These are phyloP conservation scores for Ashbya aceris DNA, from an alignment of 1,139 yeast genomes.

Conservation along the genomic window DNA sequence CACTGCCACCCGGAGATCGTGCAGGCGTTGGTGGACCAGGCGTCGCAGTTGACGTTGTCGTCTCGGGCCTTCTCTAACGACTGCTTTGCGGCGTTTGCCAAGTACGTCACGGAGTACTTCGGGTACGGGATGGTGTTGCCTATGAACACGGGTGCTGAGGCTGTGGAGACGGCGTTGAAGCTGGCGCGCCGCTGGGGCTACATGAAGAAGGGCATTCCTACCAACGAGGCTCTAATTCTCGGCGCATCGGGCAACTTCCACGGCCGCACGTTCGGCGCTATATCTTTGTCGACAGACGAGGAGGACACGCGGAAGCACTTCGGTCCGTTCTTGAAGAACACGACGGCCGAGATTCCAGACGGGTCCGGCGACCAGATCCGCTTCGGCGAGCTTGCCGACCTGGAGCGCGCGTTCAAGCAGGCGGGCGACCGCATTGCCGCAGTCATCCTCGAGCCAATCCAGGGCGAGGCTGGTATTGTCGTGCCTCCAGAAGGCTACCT, in stretches of 20 bases:
- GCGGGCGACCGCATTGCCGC: conserved; percentile 93
- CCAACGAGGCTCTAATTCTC: conserved; percentile 74
- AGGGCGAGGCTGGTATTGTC: conserved; percentile 97
- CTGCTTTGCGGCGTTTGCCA: conserved; percentile 79
- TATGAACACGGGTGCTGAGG: conserved; percentile 98
- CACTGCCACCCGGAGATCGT: conserved; percentile 95
- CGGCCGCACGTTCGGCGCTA: conserved; percentile 91
- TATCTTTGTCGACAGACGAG: conserved; percentile 93
- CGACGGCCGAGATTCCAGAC: conserved; percentile 66
- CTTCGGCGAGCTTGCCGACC: conserved; percentile 77
- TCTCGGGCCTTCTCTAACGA: conserved; percentile 92
- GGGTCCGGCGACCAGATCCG: conserved; percentile 42
- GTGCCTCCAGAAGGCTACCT: conserved; percentile 85
- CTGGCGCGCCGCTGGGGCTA: conserved; percentile 98
- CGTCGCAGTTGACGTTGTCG: conserved; percentile 70
- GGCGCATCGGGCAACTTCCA: conserved; percentile 89
- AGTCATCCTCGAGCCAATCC: conserved; percentile 87
- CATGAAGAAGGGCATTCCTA: conserved; percentile 73
- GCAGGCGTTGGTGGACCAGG: conserved; percentile 79
- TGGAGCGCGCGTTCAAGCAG: conserved; percentile 69
- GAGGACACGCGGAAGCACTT: conserved; percentile 74
- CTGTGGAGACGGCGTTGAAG: conserved; percentile 91
- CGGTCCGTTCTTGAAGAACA: conserved; percentile 82
- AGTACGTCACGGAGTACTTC: conserved; percentile 81
- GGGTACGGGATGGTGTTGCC: conserved; percentile 90